Percentiles rank a stretch among this genome's conserved stretches.
Conservation (phyloP, 2,329 filamentous ascomycete genomes). For the Diaporthe capsici region DNA sequence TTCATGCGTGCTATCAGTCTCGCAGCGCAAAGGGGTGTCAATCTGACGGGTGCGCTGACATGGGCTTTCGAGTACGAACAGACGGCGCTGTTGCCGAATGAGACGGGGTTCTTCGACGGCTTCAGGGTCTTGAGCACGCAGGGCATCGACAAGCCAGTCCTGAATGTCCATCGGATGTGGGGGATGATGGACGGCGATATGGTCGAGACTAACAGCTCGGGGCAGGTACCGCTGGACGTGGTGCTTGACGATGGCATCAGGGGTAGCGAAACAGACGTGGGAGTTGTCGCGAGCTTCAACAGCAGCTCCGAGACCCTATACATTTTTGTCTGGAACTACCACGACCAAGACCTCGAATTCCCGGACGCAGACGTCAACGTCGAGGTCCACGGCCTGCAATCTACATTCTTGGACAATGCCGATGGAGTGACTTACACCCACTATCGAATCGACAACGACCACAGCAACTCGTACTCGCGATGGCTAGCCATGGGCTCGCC, state of each 20-base stretch:
- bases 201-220: slow-evolving; percentile 22
- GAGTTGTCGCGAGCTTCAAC: slow-evolving; percentile 25
- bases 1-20: slow-evolving; percentile 26
- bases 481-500: slow-evolving; percentile 35
- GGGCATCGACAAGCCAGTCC: slow-evolving; percentile 32
- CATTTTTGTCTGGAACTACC: slow-evolving; percentile 32
- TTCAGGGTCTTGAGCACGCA: slow-evolving; percentile 31
- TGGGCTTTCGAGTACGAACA: slow-evolving; percentile 36
- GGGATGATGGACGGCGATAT: slow-evolving; percentile 28
- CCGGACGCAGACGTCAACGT: neutral
- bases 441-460: slow-evolving; percentile 28
- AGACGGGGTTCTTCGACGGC: slow-evolving; percentile 28
- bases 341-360: slow-evolving; percentile 21
- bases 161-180: slow-evolving; percentile 34
- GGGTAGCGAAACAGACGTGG: slow-evolving; percentile 18
- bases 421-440: neutral
- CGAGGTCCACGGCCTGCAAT: neutral
- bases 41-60: slow-evolving; percentile 13
- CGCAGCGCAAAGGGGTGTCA: slow-evolving; percentile 7
- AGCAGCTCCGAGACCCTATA: slow-evolving; percentile 13
- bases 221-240: slow-evolving; percentile 12
- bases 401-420: neutral
- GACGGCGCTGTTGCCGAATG: slow-evolving; percentile 21
- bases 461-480: slow-evolving; percentile 30
- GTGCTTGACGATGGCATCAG: slow-evolving; percentile 11